These are phyloP conservation scores for Cladosporium velox DNA, from an alignment of 2,329 filamentous ascomycete species.

Conservation along the genomic window DNA sequence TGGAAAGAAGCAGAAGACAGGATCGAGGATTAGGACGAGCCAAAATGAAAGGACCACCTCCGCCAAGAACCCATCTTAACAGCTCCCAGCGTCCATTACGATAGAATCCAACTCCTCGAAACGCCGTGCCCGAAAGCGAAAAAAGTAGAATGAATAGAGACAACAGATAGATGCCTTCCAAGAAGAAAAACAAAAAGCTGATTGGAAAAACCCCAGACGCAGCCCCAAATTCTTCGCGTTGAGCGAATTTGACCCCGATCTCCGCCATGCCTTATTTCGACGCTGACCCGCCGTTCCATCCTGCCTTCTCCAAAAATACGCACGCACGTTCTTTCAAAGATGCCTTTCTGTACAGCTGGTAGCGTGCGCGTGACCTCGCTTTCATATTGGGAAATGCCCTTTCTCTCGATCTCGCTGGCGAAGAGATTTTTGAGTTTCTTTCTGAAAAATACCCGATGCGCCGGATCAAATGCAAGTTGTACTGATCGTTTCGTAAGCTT, in stretches of 20 bases:
- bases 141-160: background rate
- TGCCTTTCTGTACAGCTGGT: slow-evolving; percentile 13
- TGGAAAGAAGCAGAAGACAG: background rate
- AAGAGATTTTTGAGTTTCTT: background rate
- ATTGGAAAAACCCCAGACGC: background rate
- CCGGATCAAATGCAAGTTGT: slow-evolving; percentile 14
- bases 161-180: background rate
- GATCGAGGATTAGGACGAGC: background rate
- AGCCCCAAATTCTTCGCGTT: background rate
- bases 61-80: background rate
- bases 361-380: background rate
- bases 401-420: background rate
- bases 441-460: slow-evolving; percentile 10
- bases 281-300: background rate
- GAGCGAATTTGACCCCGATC: background rate
- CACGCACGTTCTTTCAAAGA: background rate
- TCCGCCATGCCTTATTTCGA: background rate
- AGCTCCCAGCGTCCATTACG: background rate
- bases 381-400: background rate
- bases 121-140: slow-evolving; percentile 4
- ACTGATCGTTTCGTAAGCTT: slow-evolving; percentile 16
- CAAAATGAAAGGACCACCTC: background rate
- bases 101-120: background rate
- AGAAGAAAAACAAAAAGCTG: background rate
- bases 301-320: slow-evolving; percentile 2